phyloP scores from a whole-genome alignment of 495 filamentous ascomycete species.

The Annulohypoxylon bovei region DNA sequence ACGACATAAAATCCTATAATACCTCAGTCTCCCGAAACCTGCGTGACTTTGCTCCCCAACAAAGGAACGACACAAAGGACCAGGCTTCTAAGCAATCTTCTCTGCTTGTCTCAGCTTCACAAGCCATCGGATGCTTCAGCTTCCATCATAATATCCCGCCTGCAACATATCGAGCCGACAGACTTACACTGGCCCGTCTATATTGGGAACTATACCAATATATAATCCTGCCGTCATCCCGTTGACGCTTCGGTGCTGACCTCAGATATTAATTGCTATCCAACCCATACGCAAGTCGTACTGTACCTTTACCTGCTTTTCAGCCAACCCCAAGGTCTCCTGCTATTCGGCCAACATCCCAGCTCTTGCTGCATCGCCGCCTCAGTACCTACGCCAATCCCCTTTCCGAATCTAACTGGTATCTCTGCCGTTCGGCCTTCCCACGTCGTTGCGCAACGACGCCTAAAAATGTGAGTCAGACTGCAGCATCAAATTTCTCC shows the following conservation, averaged over 20 bases:
- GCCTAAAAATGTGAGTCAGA: slow-evolving; percentile 57
- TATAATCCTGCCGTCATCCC: slow-evolving; percentile 48
- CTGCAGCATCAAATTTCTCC: slow-evolving; percentile 37
- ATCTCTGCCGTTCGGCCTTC: slow-evolving; percentile 39
- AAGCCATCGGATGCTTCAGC: slow-evolving; percentile 43
- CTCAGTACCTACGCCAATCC: slow-evolving; percentile 50
- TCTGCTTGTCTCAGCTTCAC: slow-evolving; percentile 48
- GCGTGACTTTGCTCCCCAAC: slow-evolving; percentile 43
- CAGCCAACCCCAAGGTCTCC: slow-evolving; percentile 27
- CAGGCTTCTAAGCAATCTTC: slow-evolving; percentile 43
- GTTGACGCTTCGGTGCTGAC: slow-evolving; percentile 49
- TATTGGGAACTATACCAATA: slow-evolving; percentile 41
- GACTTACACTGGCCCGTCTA: slow-evolving; percentile 32
- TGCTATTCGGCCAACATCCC: slow-evolving; percentile 51
- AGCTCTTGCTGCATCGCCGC: slow-evolving; percentile 50
- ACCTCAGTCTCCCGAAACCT: slow-evolving; percentile 46
- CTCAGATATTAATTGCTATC: slow-evolving; percentile 49
- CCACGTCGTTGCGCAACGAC: slow-evolving; percentile 46
- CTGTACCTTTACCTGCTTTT: slow-evolving; percentile 21
- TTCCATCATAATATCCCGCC: slow-evolving; percentile 37
- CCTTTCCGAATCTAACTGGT: slow-evolving; percentile 37
- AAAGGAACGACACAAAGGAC: slow-evolving; percentile 37
- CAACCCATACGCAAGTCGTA: slow-evolving; percentile 32
- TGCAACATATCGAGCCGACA: slow-evolving; percentile 24
- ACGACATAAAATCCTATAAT: slow-evolving; percentile 47